phyloP scores from a whole-genome alignment of 140 eudicot species.

The Eryngium alpinum region DNA sequence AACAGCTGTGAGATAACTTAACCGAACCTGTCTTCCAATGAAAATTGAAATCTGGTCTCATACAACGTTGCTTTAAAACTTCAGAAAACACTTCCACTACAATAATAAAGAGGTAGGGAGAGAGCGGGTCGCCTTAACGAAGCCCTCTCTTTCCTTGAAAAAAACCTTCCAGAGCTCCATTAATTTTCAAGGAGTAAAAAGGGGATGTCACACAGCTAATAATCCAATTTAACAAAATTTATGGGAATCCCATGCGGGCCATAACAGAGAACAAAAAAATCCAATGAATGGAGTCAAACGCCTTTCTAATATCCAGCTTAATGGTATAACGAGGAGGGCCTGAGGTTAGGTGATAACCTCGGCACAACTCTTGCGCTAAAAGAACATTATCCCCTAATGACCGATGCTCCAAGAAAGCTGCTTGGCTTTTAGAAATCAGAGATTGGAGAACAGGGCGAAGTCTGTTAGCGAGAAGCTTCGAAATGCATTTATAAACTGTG shows the following conservation, averaged over 20 bases:
- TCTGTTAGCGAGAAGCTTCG: not conserved
- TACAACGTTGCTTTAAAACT: no score
- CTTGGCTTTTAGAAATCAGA: not conserved
- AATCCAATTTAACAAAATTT: not conserved
- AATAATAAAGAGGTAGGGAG: not conserved
- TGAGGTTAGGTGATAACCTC: not conserved
- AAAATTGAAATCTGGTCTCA: not conserved
- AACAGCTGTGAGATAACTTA: no score
- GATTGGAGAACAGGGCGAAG: rapidly evolving
- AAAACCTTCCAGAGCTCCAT: not conserved
- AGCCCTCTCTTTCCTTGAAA: not conserved
- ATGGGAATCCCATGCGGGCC: not conserved
- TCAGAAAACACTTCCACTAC: not conserved
- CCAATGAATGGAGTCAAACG: not conserved
- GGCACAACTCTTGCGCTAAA: not conserved
- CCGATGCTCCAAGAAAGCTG: not conserved
- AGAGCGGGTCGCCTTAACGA: not conserved
- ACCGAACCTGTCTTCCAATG: no score
- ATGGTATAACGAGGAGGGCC: not conserved
- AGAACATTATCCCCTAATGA: not conserved
- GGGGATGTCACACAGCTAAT: not conserved
- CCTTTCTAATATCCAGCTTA: not conserved
- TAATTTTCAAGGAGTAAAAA: not conserved
- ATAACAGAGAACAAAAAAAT: not conserved
- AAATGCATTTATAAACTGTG: not conserved